phyloP scores from a whole-genome alignment of 768 basidiomycete species.

The Amanita molliuscula region DNA sequence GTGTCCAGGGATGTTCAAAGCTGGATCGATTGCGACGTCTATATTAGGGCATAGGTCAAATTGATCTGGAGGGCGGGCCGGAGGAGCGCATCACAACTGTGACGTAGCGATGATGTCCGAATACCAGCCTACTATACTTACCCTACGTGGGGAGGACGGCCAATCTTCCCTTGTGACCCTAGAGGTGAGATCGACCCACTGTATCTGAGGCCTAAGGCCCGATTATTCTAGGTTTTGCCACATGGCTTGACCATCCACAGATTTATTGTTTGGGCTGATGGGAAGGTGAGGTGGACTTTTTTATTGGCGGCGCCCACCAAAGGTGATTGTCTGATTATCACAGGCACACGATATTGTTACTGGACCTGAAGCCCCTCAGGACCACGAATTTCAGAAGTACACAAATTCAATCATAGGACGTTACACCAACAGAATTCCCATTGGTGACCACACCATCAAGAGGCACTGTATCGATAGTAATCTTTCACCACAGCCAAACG shows the following conservation, averaged over 20 bases:
- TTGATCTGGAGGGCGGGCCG: not conserved
- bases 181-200: not conserved
- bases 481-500: conserved; percentile 34
- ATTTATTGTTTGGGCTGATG: conserved; percentile 54
- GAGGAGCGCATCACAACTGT: not conserved
- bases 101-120: conserved; percentile 25
- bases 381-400: conserved; percentile 54
- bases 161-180: not conserved
- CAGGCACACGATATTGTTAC: conserved; percentile 72
- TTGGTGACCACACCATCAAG: conserved; percentile 40
- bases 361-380: conserved; percentile 55
- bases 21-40: not conserved
- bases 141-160: conserved; percentile 18
- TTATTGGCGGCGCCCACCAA: conserved; percentile 11
- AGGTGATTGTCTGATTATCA: not conserved
- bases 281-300: conserved; percentile 32
- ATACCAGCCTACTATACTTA: conserved; percentile 42
- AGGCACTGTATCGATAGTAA: conserved; percentile 40
- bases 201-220: not conserved
- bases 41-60: not conserved
- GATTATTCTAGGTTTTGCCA: conserved; percentile 43
- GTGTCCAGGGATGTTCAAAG: no score
- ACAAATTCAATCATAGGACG: conserved; percentile 65
- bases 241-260: conserved; percentile 62
- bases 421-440: conserved; percentile 64